These are phyloP conservation scores for Morella rubra DNA, from an alignment of 306 rosid genomes.

Conservation along the genomic window DNA sequence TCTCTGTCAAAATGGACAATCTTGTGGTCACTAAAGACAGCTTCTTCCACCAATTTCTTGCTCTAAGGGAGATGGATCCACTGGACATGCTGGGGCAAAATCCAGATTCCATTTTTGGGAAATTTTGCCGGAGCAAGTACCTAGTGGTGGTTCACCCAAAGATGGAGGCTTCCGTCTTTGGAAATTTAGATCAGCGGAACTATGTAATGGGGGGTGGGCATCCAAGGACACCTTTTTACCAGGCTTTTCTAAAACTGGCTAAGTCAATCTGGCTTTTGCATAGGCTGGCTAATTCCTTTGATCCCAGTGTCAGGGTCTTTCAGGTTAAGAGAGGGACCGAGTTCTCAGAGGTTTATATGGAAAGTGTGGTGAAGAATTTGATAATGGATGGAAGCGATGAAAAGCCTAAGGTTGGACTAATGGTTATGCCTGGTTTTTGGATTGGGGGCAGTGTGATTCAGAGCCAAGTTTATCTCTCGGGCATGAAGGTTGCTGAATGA, in stretches of 20 bases:
- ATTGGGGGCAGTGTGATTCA: conserved; percentile 87
- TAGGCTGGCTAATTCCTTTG: conserved; percentile 78
- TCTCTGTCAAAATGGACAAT: conserved; percentile 61
- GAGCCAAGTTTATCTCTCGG: conserved; percentile 92
- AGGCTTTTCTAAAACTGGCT: conserved; percentile 85
- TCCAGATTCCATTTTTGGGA: conserved; percentile 91
- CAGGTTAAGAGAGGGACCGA: conserved; percentile 93
- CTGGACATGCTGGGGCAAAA: conserved; percentile 88
- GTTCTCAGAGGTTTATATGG: conserved; percentile 93
- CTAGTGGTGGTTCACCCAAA: conserved; percentile 85
- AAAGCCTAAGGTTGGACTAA: conserved; percentile 84
- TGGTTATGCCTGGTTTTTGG: conserved; percentile 98
- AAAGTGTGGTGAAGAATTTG: conserved; percentile 84
- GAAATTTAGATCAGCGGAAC: conserved; percentile 88
- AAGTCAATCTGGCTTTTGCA: conserved; percentile 95
- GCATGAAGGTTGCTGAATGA: conserved; percentile 89
- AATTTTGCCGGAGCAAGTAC: conserved; percentile 91
- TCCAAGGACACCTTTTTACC: conserved; percentile 97
- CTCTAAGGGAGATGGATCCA: conserved; percentile 88
- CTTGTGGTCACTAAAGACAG: conserved; percentile 55
- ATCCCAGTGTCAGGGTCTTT: conserved; percentile 77
- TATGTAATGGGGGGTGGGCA: conserved; percentile 87
- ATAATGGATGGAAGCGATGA: conserved; percentile 62
- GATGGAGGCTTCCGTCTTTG: conserved; percentile 97
- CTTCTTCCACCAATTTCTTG: conserved; percentile 83